Percentiles rank a stretch among this genome's conserved stretches.
These are phyloP conservation scores for Aureobasidium sp. DNA, from an alignment of 2,329 filamentous ascomycete genomes.

Conservation along the genomic window DNA sequence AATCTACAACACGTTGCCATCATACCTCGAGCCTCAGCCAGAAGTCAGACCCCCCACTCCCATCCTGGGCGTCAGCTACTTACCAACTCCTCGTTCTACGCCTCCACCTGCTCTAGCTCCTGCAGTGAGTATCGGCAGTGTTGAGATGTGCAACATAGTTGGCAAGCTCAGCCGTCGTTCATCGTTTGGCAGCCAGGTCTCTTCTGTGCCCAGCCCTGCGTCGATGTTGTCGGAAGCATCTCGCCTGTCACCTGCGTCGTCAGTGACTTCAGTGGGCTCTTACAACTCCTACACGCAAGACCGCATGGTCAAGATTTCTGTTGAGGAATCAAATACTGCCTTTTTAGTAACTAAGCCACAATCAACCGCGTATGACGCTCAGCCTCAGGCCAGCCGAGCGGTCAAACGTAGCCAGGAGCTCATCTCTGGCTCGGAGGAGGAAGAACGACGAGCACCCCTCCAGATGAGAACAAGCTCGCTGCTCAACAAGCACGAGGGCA, in stretches of 20 bases:
- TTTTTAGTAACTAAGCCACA: not conserved
- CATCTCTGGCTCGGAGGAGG: not conserved
- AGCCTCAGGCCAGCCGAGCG: slow-evolving; percentile 12
- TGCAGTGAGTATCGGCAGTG: slow-evolving; percentile 49
- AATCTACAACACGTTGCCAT: slow-evolving; percentile 32
- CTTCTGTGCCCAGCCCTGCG: slow-evolving; percentile 49
- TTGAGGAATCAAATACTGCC: not conserved
- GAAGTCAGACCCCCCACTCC: slow-evolving; percentile 44
- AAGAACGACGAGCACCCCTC: not conserved
- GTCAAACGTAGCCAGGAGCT: slow-evolving; percentile 1
- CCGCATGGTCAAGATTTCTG: not conserved
- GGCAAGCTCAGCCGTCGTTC: slow-evolving; percentile 37
- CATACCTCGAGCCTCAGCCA: slow-evolving; percentile 43
- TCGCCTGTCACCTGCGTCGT: slow-evolving; percentile 46
- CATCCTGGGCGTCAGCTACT: slow-evolving; percentile 44
- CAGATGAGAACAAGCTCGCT: not conserved
- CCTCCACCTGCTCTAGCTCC: slow-evolving; percentile 49
- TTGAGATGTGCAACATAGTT: slow-evolving; percentile 42
- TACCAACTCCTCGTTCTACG: slow-evolving; percentile 56
- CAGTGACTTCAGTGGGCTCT: slow-evolving; percentile 46
- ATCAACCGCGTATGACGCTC: slow-evolving; percentile 10
- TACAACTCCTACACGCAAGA: slow-evolving; percentile 19
- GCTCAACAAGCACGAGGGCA: not conserved
- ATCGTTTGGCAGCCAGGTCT: slow-evolving; percentile 42
- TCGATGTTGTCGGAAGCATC: slow-evolving; percentile 54